Evolutionary conservation across 176 grass and related monocot species (phyloP).

Genomic region (Stipa capillata): DNA sequence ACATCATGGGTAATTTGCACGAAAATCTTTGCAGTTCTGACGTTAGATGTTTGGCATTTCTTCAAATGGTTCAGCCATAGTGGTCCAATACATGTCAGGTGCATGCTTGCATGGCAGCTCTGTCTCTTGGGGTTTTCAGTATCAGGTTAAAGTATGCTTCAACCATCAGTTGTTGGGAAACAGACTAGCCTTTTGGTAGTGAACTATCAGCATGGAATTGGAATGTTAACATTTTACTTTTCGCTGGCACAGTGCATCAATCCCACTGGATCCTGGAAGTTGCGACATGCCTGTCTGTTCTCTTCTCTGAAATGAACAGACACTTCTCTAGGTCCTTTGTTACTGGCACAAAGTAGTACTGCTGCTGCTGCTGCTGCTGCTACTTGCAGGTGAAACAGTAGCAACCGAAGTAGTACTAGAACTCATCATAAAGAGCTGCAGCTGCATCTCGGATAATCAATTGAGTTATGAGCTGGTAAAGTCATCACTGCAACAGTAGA

Average conservation of each 20-base stretch:
- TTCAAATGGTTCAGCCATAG: too few relatives aligned
- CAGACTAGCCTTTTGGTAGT: conserved; percentile 13
- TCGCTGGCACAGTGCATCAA: too few relatives aligned
- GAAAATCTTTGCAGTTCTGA: background rate
- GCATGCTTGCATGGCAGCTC: background rate
- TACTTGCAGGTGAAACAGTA: background rate
- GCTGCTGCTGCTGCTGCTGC: background rate
- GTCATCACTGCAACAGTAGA: conserved; percentile 26
- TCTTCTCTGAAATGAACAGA: too few relatives aligned
- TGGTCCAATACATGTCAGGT: too few relatives aligned
- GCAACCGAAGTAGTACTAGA: background rate
- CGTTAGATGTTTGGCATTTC: too few relatives aligned
- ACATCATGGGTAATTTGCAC: background rate
- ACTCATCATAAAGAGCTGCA: background rate
- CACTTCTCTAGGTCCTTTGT: background rate
- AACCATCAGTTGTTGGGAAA: conserved; percentile 21
- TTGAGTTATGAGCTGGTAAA: too few relatives aligned
- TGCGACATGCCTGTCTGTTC: background rate
- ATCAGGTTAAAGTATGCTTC: background rate
- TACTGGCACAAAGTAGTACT: conserved; percentile 9
- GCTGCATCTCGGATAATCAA: too few relatives aligned
- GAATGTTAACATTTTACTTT: too few relatives aligned
- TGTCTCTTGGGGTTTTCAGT: background rate
- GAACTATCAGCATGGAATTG: too few relatives aligned
- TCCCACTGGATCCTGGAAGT: too few relatives aligned